Base-by-base conservation (phyloP, 768 basidiomycete species). In the Calocybe cyanea region DNA sequence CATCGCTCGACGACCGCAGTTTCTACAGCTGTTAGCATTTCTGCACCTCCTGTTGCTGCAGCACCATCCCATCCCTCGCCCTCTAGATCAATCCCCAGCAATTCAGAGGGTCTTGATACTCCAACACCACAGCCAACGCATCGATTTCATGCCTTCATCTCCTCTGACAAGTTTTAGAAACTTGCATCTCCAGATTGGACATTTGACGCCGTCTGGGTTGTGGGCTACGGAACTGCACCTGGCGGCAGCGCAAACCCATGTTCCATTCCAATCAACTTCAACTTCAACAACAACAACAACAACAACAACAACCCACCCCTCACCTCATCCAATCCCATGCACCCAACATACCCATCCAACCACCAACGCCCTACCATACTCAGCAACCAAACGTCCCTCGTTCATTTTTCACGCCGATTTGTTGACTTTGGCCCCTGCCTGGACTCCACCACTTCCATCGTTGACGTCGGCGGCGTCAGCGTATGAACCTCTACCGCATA, bases 391-490 rank as follows among this genome's bases (percentile, higher is more conserved):
- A 55, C 83, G 89, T 2, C 78, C 91, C 9, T 92, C 90, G 0
- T 95, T 93, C 72, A 78, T 94, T 65, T 87, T 90, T 2, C 92
- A 93, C 63, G 78, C 84, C 20, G 92, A 94, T 63, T 75, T 94
- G 2, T 78, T 94, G 33, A 70, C 85, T 0, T 86, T 84, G 0
- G 80, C 88, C 0, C 92, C 92, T 0, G 70, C 82, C 0, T 74
- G 84, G 8, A 80, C 81, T 10, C 75, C 84, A 31, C 77, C 89
- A 1, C 76, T 95, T 2, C 80, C 81, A 0, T 78, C 80, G 2
- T 75, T 92, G 43, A 91, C 90, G 0, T 80, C 78, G 0, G 76
- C 81, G 1, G 76, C 78, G 0, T 64, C 73, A 0, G 62, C 75
- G 2, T 59, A 68, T 25, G 76, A 84, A 24, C 82, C 83, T 0